A percentile compares a stretch with the other conserved stretches of the same genome.
Conservation (phyloP, 257 asterid genomes). For the Paulownia fortunei region DNA sequence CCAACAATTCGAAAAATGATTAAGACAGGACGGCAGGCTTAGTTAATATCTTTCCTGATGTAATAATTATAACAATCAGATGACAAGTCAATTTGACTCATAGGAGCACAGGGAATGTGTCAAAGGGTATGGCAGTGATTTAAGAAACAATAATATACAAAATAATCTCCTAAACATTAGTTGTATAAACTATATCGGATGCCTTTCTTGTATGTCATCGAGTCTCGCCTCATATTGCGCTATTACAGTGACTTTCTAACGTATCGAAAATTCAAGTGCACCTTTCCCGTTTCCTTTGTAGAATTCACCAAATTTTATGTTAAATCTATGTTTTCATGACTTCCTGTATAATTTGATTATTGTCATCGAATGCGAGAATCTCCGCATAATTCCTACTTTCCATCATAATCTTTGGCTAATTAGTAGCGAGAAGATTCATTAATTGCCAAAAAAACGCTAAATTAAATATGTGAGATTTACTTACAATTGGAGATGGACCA, state of each 20-base stretch:
- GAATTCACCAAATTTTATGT: neutral
- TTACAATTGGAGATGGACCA: constrained; percentile 86
- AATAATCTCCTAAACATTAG: no score
- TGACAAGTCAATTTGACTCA: neutral
- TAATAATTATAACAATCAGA: neutral
- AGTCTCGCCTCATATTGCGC: no score
- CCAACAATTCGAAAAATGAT: neutral
- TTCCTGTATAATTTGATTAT: neutral
- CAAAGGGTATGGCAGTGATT: no score
- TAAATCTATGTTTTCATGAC: neutral
- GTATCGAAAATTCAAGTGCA: no score
- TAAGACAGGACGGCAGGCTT: neutral
- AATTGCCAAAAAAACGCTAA: neutral
- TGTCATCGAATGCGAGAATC: neutral
- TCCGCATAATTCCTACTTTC: neutral
- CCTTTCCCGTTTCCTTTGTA: neutral
- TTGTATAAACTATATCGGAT: no score
- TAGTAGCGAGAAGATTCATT: neutral
- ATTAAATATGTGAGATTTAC: constrained; percentile 34
- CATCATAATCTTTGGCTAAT: neutral
- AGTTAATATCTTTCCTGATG: neutral
- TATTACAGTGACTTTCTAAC: no score
- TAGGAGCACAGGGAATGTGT: neutral
- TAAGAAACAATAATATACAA: no score
- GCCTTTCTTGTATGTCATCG: no score